A percentile compares a stretch with the other conserved stretches of the same genome.
Evolutionary conservation across 805 yeast genomes (phyloP).

Genomic region (Yarrowia deformans): DNA sequence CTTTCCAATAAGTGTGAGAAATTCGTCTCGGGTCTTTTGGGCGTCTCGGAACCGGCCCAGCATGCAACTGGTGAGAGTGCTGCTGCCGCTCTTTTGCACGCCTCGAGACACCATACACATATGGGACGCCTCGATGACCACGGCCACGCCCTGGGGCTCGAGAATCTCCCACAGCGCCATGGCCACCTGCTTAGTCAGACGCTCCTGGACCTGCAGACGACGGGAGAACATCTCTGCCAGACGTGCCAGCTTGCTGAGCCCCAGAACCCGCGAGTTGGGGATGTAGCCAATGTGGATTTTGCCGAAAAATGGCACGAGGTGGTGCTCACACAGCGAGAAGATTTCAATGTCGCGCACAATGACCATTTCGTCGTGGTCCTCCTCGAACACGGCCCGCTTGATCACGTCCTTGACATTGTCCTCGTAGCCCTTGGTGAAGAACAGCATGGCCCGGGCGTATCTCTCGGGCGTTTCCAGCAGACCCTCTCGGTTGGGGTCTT

Average conservation of each 20-base stretch:
- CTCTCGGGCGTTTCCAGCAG: constrained; percentile 92
- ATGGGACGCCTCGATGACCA: constrained; percentile 95
- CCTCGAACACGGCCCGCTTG: constrained; percentile 95
- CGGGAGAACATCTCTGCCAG: constrained; percentile 97
- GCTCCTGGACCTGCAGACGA: constrained; percentile 96
- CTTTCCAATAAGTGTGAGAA: constrained; percentile 78
- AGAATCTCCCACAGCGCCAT: constrained; percentile 91
- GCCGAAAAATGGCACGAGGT: constrained; percentile 95
- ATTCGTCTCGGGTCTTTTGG: constrained; percentile 96
- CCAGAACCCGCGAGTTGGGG: constrained; percentile 91
- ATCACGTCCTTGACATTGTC: constrained; percentile 91
- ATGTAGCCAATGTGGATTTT: constrained; percentile 98
- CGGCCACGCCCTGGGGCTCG: constrained; percentile 97
- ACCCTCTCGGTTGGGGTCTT: constrained; percentile 88
- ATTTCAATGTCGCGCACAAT: constrained; percentile 94
- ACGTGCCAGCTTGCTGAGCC: constrained; percentile 90
- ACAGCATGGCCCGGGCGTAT: constrained; percentile 95
- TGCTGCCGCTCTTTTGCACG: constrained; percentile 92
- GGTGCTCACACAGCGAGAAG: constrained; percentile 95
- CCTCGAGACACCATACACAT: constrained; percentile 99
- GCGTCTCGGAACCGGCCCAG: constrained; percentile 93
- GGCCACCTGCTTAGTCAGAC: constrained; percentile 96
- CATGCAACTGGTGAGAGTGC: constrained; percentile 96
- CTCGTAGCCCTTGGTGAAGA: constrained; percentile 95
- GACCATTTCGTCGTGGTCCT: constrained; percentile 99